Evolutionary conservation across 441 rosid genomes (phyloP), one percentile per base, ranked within the genome.

Genomic region (Mallotus japonicus): DNA sequence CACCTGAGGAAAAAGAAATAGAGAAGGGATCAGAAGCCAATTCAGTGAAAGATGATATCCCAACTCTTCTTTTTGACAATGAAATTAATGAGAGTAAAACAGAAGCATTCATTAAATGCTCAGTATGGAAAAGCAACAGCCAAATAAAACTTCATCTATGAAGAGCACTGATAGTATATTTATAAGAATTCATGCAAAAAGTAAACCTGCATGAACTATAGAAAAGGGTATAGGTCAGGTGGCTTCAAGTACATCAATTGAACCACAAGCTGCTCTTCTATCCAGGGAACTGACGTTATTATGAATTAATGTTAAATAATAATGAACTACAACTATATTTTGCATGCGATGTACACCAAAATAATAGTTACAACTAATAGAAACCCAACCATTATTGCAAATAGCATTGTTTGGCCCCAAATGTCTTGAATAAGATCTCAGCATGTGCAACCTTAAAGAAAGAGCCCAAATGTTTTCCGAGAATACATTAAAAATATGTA

Each of bases 1-100:
- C 66, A 76, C 99, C 99, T 95, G 71, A 74, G 73, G 54, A 71
- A 60, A 71, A 44, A 70, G 49, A 67, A n/a, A 69, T 71, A 67
- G 20, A 55, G 81, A 68, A 66, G 22, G 65, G 69, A 42, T 75
- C 13, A 62, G 17, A 49, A 69, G 46, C 65, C 59, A 50, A 70
- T 55, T 49, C 8, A n/a, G 28, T 37, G 58, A 56, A 75, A 58
- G 19, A 60, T 67, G 60, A 69, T 19, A 65, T 60, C 16, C 47
- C 15, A 73, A 47, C 42, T 24, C 19, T 53, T 53, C 19, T 9
- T 72, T 62, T 53, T 37, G n/a, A 20, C 51, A 15, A 20, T 20
- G 68, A 72, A 49, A 72, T 50, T 64, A 40, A 5, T 53, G 62
- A 51, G 28, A 65, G 71, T 46, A 34, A 32, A 72, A 46, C 19